phyloP scores from a whole-genome alignment of 441 rosid species.

The Manihot esculenta region DNA sequence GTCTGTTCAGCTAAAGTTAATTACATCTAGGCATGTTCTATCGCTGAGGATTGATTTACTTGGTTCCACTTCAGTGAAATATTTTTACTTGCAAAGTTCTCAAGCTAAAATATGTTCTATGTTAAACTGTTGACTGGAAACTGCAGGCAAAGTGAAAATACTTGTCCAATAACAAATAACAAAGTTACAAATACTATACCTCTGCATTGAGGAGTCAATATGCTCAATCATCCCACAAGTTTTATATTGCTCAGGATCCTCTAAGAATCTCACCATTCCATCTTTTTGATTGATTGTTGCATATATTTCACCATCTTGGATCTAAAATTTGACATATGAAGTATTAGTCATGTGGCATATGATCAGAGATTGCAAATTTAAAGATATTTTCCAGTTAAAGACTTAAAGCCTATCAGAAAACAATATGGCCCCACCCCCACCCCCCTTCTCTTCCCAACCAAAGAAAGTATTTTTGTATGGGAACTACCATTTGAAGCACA shows the following conservation, averaged over 20 bases:
- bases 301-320: slow-evolving; percentile 94
- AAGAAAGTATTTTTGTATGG: background rate
- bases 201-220: slow-evolving; percentile 87
- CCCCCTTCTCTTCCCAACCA: too few relatives aligned
- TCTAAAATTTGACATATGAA: slow-evolving; percentile 43
- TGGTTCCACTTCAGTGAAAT: background rate
- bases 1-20: background rate
- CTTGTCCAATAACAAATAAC: background rate
- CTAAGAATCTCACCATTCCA: slow-evolving; percentile 97
- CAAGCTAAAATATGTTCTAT: background rate
- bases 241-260: slow-evolving; percentile 98
- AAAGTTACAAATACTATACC: slow-evolving; percentile 38
- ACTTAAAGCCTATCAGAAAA: background rate
- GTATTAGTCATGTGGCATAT: background rate
- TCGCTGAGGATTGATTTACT: background rate
- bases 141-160: background rate
- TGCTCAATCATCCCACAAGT: slow-evolving; percentile 80
- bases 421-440: background rate
- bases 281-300: slow-evolving; percentile 97
- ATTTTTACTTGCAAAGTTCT: background rate
- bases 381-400: slow-evolving; percentile 3
- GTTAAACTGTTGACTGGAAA: background rate
- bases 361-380: background rate
- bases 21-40: background rate
- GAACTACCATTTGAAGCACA: slow-evolving; percentile 93